Evolutionary conservation across 179 eudicot species (phyloP), one percentile per base, ranked within the genome.

Genomic region (Heliamphora pulchella): DNA sequence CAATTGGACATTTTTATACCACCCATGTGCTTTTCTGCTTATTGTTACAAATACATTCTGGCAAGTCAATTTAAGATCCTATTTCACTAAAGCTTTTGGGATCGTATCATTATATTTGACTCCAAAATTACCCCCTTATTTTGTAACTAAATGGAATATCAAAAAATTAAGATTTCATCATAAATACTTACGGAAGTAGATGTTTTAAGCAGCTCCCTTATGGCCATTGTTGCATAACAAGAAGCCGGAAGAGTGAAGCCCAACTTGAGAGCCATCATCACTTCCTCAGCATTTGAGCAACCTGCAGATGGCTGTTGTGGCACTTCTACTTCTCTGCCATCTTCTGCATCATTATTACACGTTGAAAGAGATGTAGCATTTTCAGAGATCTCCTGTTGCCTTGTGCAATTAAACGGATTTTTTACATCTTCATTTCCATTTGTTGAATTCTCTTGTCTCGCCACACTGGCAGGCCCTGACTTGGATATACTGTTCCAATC

Each of bases 151-250:
- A 63, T 9, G 4, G 11, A 64, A 10, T 22, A 46, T 61, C 61
- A 5, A 65, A 4, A n/a, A 66, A 77, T 0, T n/a, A 54, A 39
- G 71, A 55, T 73, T n/a, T 14, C 2, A 46, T 3, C 15, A 8
- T 46, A 11, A 76, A 68, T 18, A 78, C 91, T 13, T 89, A 95
- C 99, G 18, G 98, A 96, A 82, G 99, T 93, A 51, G 99, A 96
- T 63, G 97, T 91, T 85, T 96, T 96, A 78, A 96, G 94, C 82
- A 96, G 96, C 88, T 96, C 99, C 90, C 99, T 93, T 78, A 95
- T 89, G 76, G 98, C 98, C 97, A 95, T 93, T 41, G 98, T 95
- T 17, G 98, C 98, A 79, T 95, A 95, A 87, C 97, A 86, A 75
- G 98, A 95, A 81, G 98, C 84, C 41, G 98, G 97, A 79, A 95